These are phyloP conservation scores for Lepidium campestre DNA, from an alignment of 441 rosid genomes.

Conservation along the genomic window DNA sequence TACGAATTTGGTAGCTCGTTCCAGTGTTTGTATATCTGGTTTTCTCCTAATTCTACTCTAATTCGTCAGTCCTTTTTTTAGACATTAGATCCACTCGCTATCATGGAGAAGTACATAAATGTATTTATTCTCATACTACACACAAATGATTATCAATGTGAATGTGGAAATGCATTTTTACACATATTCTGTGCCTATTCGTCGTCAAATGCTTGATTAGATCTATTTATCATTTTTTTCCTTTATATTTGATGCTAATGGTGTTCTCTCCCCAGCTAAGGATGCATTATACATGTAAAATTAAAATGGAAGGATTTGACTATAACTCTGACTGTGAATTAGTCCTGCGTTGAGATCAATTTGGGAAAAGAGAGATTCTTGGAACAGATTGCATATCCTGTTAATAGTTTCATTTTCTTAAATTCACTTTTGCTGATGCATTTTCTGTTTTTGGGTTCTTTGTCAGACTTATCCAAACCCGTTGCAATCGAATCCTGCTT, in stretches of 20 bases:
- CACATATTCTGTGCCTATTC: neutral
- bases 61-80: neutral
- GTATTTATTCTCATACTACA: neutral
- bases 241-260: neutral
- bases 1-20: neutral
- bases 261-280: neutral
- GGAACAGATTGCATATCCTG: neutral
- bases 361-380: neutral
- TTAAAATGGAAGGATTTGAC: neutral
- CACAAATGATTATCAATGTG: neutral
- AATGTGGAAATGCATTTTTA: neutral
- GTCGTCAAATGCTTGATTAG: conserved; percentile 1
- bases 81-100: conserved; percentile 7
- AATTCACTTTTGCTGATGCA: neutral
- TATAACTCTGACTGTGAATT: neutral
- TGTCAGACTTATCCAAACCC: conserved; percentile 68
- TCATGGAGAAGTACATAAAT: neutral
- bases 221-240: neutral
- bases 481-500: conserved; percentile 70
- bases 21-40: neutral
- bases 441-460: neutral
- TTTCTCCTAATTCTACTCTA: neutral
- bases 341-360: neutral
- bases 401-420: neutral
- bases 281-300: neutral